Evolutionary conservation across 805 yeast genomes (phyloP), one percentile per base, ranked within the genome.

Genomic region (Candida berthetii): DNA sequence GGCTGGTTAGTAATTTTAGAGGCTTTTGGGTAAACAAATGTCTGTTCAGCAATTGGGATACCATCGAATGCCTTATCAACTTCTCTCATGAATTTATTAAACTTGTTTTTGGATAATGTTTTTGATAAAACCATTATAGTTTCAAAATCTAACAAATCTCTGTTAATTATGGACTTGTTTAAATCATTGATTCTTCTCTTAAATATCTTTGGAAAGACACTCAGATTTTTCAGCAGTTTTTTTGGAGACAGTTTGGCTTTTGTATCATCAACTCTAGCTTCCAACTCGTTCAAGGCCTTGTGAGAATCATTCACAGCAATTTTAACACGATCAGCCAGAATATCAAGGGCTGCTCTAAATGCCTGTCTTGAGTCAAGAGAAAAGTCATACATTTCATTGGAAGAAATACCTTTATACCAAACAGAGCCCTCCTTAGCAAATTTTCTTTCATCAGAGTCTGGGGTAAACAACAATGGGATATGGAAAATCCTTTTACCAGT

Each of bases 391-490:
- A n/a, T 22, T 35, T 49, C 53, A 29, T 37, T 49, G 3, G 45
- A 49, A 22, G 48, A 43, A 18, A 48, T 44, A 5, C 20, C 17
- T 6, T 32, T 31, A 39, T 22, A 45, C 50, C 53, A 45, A 24
- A 18, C 19, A 10, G 28, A 36, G 1, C 29, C 35, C 2, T 24
- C 33, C 15, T 15, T 17, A 7, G 15, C 6, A 25, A 36, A 37
- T 14, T 33, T 36, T 28, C 42, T 40, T 24, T 28, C 31, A 7
- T 38, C 38, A 16, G 28, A 24, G 17, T 46, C 42, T 15, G 49
- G 52, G 7, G 52, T 46, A 33, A 40, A 45, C 15, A 48, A 37
- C 20, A 48, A 38, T 11, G 50, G 50, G 14, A 48, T 46, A 36
- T 48, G 52, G 27, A 36, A 46, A 13, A 42, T 28, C 18, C 38